Evolutionary conservation across 2,329 filamentous ascomycete genomes (phyloP), one percentile per base, ranked within the genome.

Genomic region (Fusarium siculi): DNA sequence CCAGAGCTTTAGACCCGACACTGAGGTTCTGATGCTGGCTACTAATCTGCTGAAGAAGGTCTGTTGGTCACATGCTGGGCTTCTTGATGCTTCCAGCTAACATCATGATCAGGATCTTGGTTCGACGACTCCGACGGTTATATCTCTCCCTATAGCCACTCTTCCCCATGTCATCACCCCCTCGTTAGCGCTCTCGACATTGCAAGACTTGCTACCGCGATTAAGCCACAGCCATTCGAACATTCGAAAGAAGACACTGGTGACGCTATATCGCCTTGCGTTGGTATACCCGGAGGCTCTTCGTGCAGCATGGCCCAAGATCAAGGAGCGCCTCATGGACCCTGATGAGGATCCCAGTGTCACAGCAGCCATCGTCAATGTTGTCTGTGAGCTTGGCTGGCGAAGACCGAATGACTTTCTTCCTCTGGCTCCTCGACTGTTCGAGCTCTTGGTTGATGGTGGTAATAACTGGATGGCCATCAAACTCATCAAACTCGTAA

Each of bases 401-500:
- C 90, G 96, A 76, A 89, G 96, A 75, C 96, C 96, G 8, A 92
- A 96, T 75, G 96, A 99, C 82, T 98, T 98, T 77, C 86, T 99
- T 36, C 94, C 96, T 19, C 86, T 99, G 36, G 96, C 96, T 1
- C 96, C 96, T 14, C 89, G 96, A 66, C 84, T 99, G 32, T 99
- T 98, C 78, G 95, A 98, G 79, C 87, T 99, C 23, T 85, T 99
- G 32, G 95, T 98, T 18, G 93, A 97, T 68, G 92, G 95, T 63
- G 93, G 93, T 42, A 98, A 99, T 82, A 99, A 99, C 82, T 99
- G 96, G 96, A 98, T 99, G 96, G 95, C 95, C 66, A 99, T 99
- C 80, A 99, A 99, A 81, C 90, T 99, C 71, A 98, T 99, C 81
- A 99, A 99, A 84, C 88, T 99, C 72, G 94, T 96, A 47, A n/a